These are phyloP conservation scores for Ocimum tenuiflorum DNA, from an alignment of 257 asterid genomes.

Conservation along the genomic window DNA sequence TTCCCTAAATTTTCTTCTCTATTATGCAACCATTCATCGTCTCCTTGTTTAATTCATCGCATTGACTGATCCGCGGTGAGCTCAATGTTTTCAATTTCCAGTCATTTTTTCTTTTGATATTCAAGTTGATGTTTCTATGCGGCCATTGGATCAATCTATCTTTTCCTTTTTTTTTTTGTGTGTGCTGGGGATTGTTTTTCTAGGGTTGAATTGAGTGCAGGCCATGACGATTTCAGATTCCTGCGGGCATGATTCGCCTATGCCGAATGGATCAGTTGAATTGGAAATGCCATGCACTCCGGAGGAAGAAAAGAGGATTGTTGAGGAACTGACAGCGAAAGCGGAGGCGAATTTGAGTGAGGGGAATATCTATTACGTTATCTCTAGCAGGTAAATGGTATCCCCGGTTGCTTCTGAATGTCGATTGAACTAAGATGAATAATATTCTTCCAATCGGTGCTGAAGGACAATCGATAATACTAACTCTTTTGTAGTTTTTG, in stretches of 20 bases:
- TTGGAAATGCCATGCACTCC: constrained; percentile 69
- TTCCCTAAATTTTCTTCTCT: constrained; percentile 15
- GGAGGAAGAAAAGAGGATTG: constrained; percentile 66
- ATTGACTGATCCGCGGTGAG: constrained; percentile 29
- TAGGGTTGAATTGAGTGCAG: constrained; percentile 23
- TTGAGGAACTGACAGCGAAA: constrained; percentile 48
- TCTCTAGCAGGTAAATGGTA: constrained; percentile 51
- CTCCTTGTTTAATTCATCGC: neutral
- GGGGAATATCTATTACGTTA: constrained; percentile 62
- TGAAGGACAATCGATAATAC: neutral
- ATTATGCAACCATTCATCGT: neutral
- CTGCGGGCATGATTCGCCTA: constrained; percentile 41
- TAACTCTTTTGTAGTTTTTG: neutral
- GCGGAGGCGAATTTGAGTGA: constrained; percentile 70
- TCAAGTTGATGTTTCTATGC: neutral
- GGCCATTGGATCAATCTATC: neutral
- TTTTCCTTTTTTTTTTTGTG: too few relatives aligned
- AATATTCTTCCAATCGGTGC: neutral
- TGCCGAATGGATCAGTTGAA: constrained; percentile 68
- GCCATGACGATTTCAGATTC: constrained; percentile 90
- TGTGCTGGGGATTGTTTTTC: neutral
- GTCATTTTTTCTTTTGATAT: neutral
- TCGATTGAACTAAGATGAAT: neutral
- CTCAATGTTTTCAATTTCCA: neutral
- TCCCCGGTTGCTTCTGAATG: neutral